A percentile compares a stretch with the other conserved stretches of the same genome.
These are phyloP conservation scores for Backusella macrospora DNA, from an alignment of 192 early-diverging fungal species.

Conservation along the genomic window DNA sequence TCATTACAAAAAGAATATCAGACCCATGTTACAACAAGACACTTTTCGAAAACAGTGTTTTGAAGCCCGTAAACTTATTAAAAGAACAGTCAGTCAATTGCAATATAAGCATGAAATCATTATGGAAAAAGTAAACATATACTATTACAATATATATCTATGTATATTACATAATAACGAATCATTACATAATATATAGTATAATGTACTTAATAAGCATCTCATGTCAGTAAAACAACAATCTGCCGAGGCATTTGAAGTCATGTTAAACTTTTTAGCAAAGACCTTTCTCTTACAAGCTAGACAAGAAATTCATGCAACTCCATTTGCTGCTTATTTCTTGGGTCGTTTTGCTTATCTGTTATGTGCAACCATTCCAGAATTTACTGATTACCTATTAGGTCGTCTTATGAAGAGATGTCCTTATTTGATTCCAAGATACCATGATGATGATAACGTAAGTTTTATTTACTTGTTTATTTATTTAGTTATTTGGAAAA, in stretches of 20 bases:
- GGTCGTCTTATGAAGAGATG: constrained; percentile 71
- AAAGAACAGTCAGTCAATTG: constrained; percentile 48
- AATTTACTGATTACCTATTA: constrained; percentile 62
- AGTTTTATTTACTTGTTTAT: too few species aligned
- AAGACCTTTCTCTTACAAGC: constrained; percentile 68
- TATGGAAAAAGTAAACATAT: constrained; percentile 45
- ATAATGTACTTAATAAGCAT: background rate
- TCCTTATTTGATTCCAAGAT: constrained; percentile 70
- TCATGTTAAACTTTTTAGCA: constrained; percentile 55
- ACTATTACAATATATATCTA: background rate
- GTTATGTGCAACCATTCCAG: constrained; percentile 56
- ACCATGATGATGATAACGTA: constrained; percentile 54
- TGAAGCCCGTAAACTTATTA: constrained; percentile 41
- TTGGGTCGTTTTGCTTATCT: constrained; percentile 65
- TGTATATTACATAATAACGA: background rate
- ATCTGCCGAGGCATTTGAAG: constrained; percentile 35
- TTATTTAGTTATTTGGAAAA: too few species aligned
- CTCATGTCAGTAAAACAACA: constrained; percentile 20
- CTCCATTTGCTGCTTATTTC: constrained; percentile 60
- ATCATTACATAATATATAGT: background rate
- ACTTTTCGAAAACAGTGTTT: constrained; percentile 31
- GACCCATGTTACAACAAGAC: constrained; percentile 27
- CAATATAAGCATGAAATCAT: constrained; percentile 44
- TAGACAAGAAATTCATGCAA: constrained; percentile 67
- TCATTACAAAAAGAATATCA: constrained; percentile 42